phyloP scores from a whole-genome alignment of 2,329 filamentous ascomycete species.

The Alternaria hordeiaustralica region DNA sequence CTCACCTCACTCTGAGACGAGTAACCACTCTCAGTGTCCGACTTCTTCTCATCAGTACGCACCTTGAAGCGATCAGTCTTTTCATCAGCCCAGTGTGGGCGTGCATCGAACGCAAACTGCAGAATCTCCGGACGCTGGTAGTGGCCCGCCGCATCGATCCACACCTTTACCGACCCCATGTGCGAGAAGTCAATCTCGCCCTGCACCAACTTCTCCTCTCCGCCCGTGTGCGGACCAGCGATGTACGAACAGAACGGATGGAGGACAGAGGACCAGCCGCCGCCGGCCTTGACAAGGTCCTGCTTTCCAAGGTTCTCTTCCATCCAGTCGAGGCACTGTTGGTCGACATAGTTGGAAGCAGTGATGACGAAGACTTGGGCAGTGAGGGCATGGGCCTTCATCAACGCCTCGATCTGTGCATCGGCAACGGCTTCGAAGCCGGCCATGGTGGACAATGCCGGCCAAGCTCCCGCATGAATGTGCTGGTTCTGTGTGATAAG shows the following conservation, averaged over 20 bases:
- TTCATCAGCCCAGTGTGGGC: constrained; percentile 43
- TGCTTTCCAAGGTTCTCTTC: constrained; percentile 45
- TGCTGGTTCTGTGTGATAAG: constrained; percentile 44
- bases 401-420: constrained; percentile 56
- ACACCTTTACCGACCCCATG: constrained; percentile 45
- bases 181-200: constrained; percentile 46
- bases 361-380: constrained; percentile 55
- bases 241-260: constrained; percentile 47
- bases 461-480: constrained; percentile 49
- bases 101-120: constrained; percentile 38
- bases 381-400: constrained; percentile 55
- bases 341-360: constrained; percentile 53
- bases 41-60: constrained; percentile 15
- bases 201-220: constrained; percentile 42
- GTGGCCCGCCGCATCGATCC: constrained; percentile 47
- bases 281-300: constrained; percentile 43
- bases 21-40: constrained; percentile 10
- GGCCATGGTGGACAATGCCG: constrained; percentile 44
- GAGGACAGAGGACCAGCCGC: constrained; percentile 45
- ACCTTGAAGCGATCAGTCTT: constrained; percentile 30
- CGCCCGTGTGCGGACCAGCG: constrained; percentile 44
- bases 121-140: constrained; percentile 48
- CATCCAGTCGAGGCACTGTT: constrained; percentile 52
- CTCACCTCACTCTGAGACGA: neutral
- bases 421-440: constrained; percentile 53